These are phyloP conservation scores for Zea luxurians DNA, from an alignment of 176 grass and related monocot species.

Conservation along the genomic window DNA sequence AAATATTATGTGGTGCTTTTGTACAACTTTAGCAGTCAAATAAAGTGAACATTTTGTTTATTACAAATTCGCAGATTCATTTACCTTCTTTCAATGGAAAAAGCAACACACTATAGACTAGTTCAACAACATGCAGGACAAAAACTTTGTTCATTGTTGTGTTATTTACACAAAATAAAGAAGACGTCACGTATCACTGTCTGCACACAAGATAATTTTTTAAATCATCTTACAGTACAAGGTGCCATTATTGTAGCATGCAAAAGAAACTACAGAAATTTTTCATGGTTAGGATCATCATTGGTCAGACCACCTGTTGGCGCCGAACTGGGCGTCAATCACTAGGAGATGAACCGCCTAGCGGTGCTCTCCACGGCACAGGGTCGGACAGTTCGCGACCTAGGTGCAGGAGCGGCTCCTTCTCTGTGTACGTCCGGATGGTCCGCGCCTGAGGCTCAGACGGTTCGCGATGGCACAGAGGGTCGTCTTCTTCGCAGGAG, in stretches of 20 bases:
- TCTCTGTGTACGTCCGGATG: no score
- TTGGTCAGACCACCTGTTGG: no score
- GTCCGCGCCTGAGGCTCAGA: no score
- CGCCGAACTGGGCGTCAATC: no score
- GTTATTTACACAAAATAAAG: not conserved
- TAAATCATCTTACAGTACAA: not conserved
- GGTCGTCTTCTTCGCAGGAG: no score
- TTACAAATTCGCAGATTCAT: slow-evolving; percentile 19
- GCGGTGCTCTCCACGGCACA: no score
- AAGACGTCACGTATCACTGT: not conserved
- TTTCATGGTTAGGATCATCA: not conserved
- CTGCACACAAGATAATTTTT: not conserved
- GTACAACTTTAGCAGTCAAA: not conserved
- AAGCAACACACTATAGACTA: slow-evolving; percentile 72
- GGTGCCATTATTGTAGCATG: not conserved
- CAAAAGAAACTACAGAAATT: not conserved
- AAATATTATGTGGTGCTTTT: not conserved
- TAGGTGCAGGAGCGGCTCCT: no score
- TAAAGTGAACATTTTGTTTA: not conserved
- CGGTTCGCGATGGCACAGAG: no score
- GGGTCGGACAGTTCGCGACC: no score
- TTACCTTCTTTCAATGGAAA: slow-evolving; percentile 74
- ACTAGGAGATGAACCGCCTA: no score
- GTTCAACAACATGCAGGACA: not conserved
- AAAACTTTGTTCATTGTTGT: not conserved